phyloP scores from a whole-genome alignment of 2,329 filamentous ascomycete genomes.

The Colletotrichum sojae region DNA sequence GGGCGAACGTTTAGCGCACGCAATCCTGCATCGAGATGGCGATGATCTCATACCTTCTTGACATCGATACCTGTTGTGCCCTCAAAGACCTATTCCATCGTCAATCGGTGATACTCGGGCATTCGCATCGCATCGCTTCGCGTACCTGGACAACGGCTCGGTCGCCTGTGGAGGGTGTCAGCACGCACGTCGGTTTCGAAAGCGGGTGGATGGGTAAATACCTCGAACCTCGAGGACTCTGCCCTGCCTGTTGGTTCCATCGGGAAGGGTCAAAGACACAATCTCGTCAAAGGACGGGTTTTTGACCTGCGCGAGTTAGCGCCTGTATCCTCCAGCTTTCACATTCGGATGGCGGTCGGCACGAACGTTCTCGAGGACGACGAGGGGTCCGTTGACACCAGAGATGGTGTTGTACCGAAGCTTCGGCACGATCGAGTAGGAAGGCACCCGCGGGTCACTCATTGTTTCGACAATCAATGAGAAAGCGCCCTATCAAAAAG shows the following conservation, averaged over 20 bases:
- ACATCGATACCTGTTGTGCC: constrained; percentile 98
- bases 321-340: background rate
- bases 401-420: constrained; percentile 98
- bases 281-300: constrained; percentile 98
- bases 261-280: constrained; percentile 93
- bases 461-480: constrained; percentile 54
- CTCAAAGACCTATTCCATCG: constrained; percentile 84
- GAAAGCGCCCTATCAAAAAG: constrained; percentile 38
- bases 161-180: constrained; percentile 73
- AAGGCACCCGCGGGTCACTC: constrained; percentile 71
- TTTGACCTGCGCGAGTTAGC: constrained; percentile 80
- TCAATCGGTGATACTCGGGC: constrained; percentile 44
- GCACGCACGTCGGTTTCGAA: constrained; percentile 36
- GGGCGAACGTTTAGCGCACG: constrained; percentile 43
- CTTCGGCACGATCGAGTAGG: constrained; percentile 72
- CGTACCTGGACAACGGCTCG: constrained; percentile 94
- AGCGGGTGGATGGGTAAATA: constrained; percentile 57
- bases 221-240: constrained; percentile 98
- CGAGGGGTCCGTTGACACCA: constrained; percentile 97
- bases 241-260: constrained; percentile 93
- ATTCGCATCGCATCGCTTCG: constrained; percentile 42
- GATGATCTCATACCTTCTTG: constrained; percentile 81
- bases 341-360: constrained; percentile 33
- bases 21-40: constrained; percentile 17
- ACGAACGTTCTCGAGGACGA: constrained; percentile 95